Conservation (phyloP, 2,329 filamentous ascomycete species). For the Ceratocystis albifundus region DNA sequence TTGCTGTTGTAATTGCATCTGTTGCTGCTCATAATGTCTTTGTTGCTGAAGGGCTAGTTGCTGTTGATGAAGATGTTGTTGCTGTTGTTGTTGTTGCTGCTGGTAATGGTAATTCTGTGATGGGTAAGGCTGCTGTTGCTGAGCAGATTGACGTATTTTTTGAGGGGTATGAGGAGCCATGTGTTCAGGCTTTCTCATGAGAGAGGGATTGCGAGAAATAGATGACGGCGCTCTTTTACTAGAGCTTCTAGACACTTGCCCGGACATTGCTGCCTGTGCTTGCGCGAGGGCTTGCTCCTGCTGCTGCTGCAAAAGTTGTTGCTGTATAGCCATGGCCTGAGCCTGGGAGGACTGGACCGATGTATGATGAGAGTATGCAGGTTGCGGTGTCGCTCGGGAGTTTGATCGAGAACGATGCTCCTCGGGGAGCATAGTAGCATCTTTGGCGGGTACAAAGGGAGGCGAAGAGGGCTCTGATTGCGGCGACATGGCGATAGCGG, state of each 20-base stretch:
- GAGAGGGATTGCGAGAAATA: conserved; percentile 35
- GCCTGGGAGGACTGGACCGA: conserved; percentile 27
- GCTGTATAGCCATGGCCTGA: conserved; percentile 42
- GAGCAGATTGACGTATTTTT: conserved; percentile 16
- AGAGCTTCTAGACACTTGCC: conserved; percentile 58
- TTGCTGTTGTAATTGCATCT: conserved; percentile 34
- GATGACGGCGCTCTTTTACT: conserved; percentile 55
- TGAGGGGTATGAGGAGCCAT: conserved; percentile 7
- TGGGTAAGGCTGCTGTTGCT: conserved; percentile 18
- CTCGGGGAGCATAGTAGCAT: conserved; percentile 51
- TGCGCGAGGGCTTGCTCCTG: conserved; percentile 75
- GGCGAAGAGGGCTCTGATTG: conserved; percentile 44
- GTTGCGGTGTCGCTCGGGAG: conserved; percentile 45
- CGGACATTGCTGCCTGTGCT: conserved; percentile 63
- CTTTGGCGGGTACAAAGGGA: conserved; percentile 40
- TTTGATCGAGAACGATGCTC: conserved; percentile 59
- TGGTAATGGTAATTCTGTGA: conserved; percentile 22
- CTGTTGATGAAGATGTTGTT: conserved; percentile 22
- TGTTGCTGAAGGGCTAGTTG: conserved; percentile 24
- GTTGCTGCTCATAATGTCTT: conserved; percentile 21
- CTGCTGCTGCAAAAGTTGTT: conserved; percentile 56
- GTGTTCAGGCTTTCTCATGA: conserved; percentile 30
- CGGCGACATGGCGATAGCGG: conserved; percentile 50
- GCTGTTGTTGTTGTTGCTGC: conserved; percentile 19
- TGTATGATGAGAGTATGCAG: conserved; percentile 34